Evolutionary conservation across 2,329 filamentous ascomycete genomes (phyloP), one percentile per base, ranked within the genome.

Genomic region (Paecilomyces sp.): DNA sequence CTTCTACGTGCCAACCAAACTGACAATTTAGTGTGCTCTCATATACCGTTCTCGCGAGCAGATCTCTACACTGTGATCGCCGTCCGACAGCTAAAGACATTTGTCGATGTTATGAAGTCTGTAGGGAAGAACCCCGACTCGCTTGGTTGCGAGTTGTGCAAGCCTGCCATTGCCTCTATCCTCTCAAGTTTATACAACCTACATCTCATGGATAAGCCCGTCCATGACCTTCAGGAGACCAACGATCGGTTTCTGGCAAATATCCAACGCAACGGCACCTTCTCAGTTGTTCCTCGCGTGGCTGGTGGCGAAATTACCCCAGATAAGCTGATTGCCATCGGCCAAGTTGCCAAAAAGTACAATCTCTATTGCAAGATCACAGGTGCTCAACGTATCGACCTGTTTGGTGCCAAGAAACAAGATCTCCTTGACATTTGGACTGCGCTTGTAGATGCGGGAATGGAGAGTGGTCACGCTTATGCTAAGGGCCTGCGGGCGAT

Each of bases 381-480:
- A 0, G 92, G 92, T 58, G 92, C 90, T 1, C 92, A 96, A 75
- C 85, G 92, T 59, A 96, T 96, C 69, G 92, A 96, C 74, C 85
- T 96, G 87, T 96, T 96, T 69, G 92, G 92, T 50, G 92, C 92
- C 0, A 87, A 87, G 75, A 96, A 95, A 76, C 89, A 94, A 65
- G 91, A 96, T 72, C 80, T 96, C 18, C 81, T 90, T 2, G 82
- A 83, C 13, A 96, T 96, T 67, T 96, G 92, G 92, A 83, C 84
- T 52, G 84, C 86, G 65, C 81, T 96, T 2, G 84, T 95, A 8
- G 87, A 90, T 59, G 92, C 88, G 1, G 92, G 92, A 22, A 89
- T 96, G 87, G 92, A 96, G 74, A 91, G 88, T 62, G 92, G 92
- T 0, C 91, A 96, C 70, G 92, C 91, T 0, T 96, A 96, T 71